Base-by-base conservation (phyloP, 2,329 filamentous ascomycete species). In the Pyrenochaeta sp. region DNA sequence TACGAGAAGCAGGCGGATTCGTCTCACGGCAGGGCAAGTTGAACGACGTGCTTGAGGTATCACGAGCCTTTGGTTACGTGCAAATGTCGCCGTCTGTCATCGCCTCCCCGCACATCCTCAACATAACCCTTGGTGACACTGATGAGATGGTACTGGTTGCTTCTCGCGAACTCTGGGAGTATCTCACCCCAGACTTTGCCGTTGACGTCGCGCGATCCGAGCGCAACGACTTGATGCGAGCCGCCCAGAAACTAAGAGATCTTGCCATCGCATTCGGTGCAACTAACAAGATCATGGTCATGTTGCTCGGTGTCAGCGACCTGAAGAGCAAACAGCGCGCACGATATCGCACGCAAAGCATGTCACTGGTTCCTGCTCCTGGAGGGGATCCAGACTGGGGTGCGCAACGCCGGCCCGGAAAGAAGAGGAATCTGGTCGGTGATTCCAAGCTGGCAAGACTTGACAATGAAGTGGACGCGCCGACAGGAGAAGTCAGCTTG, bases 231-330 rank as follows among this genome's bases (percentile, higher is more conserved):
- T 82, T 97, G 39, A 99, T 99, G 95, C 86, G 91, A 49, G 95
- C 94, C 14, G 90, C 95, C 3, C 94, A 98, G 74, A 97, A 96
- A 78, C 84, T 99, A 29, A 88, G 95, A 53, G 95, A 99, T 78
- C 82, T 98, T 49, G 95, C 95, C 36, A 97, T 99, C 72, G 92
- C 94, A 1, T 98, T 97, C 73, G 95, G 95, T 47, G 91, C 94
- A 11, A 93, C 88, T 1, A 90, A 89, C 70, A 99, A 99, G 79
- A 91, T 98, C 60, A 98, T 98, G 93, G 92, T 99, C 39, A 98
- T 98, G 94, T 91, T 99, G 81, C 88, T 99, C 49, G 94, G 93
- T 49, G 90, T 99, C 32, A 89, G 90, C 49, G 93, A 98, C 70
- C 80, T 99, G 48, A 94, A 96, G 78, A 90, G 91, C 71, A 87